Evolutionary conservation across 2,329 filamentous ascomycete genomes (phyloP).

Genomic region (Dryadomyces sulphureus): DNA sequence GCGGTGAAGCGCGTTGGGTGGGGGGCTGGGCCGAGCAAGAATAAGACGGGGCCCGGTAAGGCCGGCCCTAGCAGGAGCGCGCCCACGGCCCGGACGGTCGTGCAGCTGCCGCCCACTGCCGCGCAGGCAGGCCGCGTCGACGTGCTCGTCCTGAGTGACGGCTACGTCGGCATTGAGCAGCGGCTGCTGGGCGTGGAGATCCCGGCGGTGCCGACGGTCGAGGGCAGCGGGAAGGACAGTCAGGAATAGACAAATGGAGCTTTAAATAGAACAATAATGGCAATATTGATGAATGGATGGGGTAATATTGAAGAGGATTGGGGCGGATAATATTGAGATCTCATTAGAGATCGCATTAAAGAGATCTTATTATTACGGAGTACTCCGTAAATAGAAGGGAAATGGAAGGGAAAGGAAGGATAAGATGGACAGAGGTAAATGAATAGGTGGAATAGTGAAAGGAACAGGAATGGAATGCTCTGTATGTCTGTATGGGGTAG

Average conservation of each 20-base stretch:
- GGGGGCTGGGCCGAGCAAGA: conserved; percentile 19
- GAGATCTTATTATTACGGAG: not conserved
- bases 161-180: conserved; percentile 63
- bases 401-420: too few species aligned
- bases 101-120: conserved; percentile 42
- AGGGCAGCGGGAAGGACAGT: conserved; percentile 24
- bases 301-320: too few species aligned
- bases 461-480: too few species aligned
- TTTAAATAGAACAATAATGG: too few species aligned
- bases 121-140: conserved; percentile 48
- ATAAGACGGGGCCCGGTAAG: not conserved
- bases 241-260: not conserved
- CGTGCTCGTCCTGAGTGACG: conserved; percentile 70
- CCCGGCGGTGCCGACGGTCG: conserved; percentile 32
- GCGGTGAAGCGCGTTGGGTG: conserved; percentile 80
- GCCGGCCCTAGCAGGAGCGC: conserved; percentile 15
- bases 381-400: not conserved
- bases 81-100: conserved; percentile 36
- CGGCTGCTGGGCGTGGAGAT: conserved; percentile 32
- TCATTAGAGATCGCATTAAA: not conserved
- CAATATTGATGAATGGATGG: too few species aligned
- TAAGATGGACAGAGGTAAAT: too few species aligned
- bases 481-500: too few species aligned
- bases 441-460: too few species aligned
- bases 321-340: too few species aligned